These are phyloP conservation scores for Fragaria nilgerrensis DNA, from an alignment of 306 rosid genomes.

Conservation along the genomic window DNA sequence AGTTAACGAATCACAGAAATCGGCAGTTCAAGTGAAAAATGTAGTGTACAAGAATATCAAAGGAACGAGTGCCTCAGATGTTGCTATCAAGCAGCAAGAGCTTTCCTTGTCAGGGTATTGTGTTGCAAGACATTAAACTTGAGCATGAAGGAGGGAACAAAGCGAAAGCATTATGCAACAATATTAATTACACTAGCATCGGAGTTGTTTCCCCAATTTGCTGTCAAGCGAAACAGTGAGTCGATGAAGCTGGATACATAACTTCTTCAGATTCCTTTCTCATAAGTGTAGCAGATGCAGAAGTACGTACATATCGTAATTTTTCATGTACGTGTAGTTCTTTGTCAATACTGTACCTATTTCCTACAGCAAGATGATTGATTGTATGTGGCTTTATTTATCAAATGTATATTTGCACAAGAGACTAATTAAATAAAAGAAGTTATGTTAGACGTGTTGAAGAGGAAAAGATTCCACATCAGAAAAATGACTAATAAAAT, in stretches of 20 bases:
- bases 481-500: too few relatives aligned
- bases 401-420: too few relatives aligned
- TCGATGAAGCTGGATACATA: neutral
- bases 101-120: constrained; percentile 50
- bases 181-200: constrained; percentile 26
- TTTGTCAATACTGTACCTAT: neutral
- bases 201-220: constrained; percentile 46
- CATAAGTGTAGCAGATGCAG: neutral
- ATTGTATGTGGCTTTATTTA: too few relatives aligned
- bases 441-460: too few relatives aligned
- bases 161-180: constrained; percentile 45
- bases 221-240: neutral
- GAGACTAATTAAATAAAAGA: too few relatives aligned
- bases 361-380: too few relatives aligned
- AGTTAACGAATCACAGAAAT: constrained; percentile 23
- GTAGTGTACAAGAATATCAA: constrained; percentile 66
- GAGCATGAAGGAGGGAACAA: constrained; percentile 20
- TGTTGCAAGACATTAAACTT: constrained; percentile 45
- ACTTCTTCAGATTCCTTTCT: neutral
- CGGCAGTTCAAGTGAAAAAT: constrained; percentile 56
- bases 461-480: too few relatives aligned
- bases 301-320: neutral
- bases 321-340: neutral
- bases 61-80: too few relatives aligned
- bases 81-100: constrained; percentile 31